Evolutionary conservation across 2,329 filamentous ascomycete genomes (phyloP).

Genomic region (Claviceps sp.): DNA sequence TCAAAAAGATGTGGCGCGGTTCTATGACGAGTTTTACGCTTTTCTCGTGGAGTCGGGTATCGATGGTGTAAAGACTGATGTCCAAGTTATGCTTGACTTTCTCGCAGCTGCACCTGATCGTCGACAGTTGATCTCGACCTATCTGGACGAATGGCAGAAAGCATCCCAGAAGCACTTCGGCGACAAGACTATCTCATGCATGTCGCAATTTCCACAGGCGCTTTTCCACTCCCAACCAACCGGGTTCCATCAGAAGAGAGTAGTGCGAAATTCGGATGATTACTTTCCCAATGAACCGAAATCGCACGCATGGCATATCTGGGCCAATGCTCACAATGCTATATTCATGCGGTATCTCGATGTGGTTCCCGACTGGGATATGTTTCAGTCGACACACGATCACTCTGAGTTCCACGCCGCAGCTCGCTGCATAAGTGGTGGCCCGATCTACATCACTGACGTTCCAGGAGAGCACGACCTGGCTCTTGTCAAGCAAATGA

Average conservation of each 20-base stretch:
- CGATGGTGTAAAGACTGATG: conserved; percentile 85
- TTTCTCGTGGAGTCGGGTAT: conserved; percentile 66
- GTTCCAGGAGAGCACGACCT: conserved; percentile 70
- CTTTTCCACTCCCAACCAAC: conserved; percentile 76
- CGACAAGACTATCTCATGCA: conserved; percentile 74
- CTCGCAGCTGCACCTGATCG: conserved; percentile 55
- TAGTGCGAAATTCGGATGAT: conserved; percentile 78
- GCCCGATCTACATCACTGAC: conserved; percentile 91
- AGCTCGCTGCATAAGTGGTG: conserved; percentile 76
- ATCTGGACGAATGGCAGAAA: conserved; percentile 77
- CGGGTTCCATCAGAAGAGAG: conserved; percentile 56
- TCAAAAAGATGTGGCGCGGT: conserved; percentile 55
- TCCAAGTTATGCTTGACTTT: conserved; percentile 77
- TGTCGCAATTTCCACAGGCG: conserved; percentile 80
- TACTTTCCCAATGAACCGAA: conserved; percentile 75
- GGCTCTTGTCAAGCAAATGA: conserved; percentile 66
- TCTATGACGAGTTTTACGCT: conserved; percentile 85
- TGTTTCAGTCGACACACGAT: conserved; percentile 51
- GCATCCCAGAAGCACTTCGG: conserved; percentile 67
- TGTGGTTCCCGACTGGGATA: conserved; percentile 69
- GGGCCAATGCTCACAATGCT: conserved; percentile 81
- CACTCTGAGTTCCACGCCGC: conserved; percentile 82
- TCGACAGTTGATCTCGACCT: conserved; percentile 56
- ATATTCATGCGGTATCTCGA: conserved; percentile 77
- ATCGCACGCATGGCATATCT: conserved; percentile 90